phyloP scores from a whole-genome alignment of 1,284 basidiomycete species.

The Heliocybe sulcata region DNA sequence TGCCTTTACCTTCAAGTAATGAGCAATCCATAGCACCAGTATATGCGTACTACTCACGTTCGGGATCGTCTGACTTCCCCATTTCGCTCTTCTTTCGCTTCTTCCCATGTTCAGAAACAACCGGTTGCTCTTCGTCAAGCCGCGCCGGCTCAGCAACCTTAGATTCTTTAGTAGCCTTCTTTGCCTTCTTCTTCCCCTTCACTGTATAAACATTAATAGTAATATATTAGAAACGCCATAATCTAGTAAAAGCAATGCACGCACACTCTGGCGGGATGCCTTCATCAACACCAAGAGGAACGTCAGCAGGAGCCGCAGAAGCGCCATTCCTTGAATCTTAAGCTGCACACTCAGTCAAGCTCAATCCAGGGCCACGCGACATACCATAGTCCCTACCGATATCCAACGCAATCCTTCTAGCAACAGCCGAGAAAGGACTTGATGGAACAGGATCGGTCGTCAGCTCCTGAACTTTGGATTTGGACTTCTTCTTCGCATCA shows the following conservation, averaged over 20 bases:
- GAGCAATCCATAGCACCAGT: too few relatives aligned
- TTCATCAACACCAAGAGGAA: not conserved
- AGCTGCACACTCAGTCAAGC: not conserved
- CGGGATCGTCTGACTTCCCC: too few relatives aligned
- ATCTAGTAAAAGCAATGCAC: not conserved
- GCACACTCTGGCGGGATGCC: not conserved
- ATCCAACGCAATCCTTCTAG: not conserved
- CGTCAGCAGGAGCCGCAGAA: not conserved
- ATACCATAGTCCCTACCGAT: not conserved
- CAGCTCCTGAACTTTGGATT: not conserved
- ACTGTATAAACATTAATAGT: not conserved
- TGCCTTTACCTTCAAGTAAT: too few relatives aligned
- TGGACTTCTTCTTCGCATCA: too few relatives aligned
- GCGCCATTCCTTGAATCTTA: not conserved
- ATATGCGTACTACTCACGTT: too few relatives aligned
- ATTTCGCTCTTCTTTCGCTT: too few relatives aligned
- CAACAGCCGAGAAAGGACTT: not conserved
- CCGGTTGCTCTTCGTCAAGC: too few relatives aligned
- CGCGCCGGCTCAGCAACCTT: too few relatives aligned
- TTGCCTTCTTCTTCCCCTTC: not conserved
- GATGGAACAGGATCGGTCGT: not conserved
- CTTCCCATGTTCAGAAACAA: too few relatives aligned
- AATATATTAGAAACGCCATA: not conserved
- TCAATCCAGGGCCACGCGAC: not conserved
- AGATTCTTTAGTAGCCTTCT: not conserved